Percentiles rank a stretch among this genome's conserved stretches.
phyloP scores from a whole-genome alignment of 192 early-diverging fungal species.

The Rhizophagus prolifer region DNA sequence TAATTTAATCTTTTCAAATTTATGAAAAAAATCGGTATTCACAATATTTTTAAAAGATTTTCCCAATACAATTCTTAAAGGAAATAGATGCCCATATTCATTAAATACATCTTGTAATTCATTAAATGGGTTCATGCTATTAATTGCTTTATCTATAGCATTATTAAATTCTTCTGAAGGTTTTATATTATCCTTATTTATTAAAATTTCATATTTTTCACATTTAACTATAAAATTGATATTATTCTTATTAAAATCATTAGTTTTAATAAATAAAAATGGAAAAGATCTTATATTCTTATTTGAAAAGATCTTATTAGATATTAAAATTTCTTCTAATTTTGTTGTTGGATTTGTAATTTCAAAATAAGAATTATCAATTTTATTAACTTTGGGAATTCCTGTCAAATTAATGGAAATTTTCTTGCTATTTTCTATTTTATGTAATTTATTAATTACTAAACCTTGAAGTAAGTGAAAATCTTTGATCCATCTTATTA shows the following conservation, averaged over 20 bases:
- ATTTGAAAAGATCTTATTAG: not conserved
- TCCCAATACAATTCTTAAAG: not conserved
- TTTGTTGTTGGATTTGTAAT: not conserved
- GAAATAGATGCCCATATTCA: not conserved
- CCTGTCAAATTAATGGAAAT: not conserved
- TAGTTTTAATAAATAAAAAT: not conserved
- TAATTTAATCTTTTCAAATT: not conserved
- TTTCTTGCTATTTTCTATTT: not conserved
- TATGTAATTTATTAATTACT: not conserved
- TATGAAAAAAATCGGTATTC: not conserved
- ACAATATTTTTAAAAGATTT: not conserved
- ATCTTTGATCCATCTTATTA: not conserved
- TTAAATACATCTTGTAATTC: not conserved
- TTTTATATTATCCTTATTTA: not conserved
- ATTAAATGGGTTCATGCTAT: not conserved
- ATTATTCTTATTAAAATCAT: not conserved
- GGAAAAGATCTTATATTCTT: not conserved
- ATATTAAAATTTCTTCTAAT: not conserved
- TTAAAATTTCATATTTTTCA: not conserved
- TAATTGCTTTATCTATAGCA: not conserved
- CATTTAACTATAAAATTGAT: not conserved
- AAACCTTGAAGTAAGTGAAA: not conserved
- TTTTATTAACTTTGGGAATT: not conserved
- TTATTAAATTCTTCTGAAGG: not conserved
- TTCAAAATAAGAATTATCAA: not conserved